Percentiles rank a stretch among this genome's conserved stretches.
These are phyloP conservation scores for Skeletonema marinoi DNA, from an alignment of 108 stramenopile genomes.

Conservation along the genomic window DNA sequence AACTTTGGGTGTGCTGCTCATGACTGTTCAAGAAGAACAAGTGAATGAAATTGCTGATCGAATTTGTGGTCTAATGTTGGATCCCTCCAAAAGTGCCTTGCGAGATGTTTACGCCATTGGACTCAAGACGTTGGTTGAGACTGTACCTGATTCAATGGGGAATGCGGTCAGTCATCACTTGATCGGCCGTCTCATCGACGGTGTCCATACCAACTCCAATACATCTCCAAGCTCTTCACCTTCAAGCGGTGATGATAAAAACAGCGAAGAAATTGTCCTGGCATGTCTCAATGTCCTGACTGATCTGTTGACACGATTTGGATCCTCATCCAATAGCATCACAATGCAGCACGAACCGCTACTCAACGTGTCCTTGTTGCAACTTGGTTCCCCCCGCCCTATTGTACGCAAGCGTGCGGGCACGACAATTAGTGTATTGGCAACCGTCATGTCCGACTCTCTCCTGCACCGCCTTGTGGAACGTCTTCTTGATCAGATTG, in stretches of 20 bases:
- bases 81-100: slow-evolving; percentile 87
- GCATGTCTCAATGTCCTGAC: slow-evolving; percentile 89
- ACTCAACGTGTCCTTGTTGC: slow-evolving; percentile 69
- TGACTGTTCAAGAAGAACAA: slow-evolving; percentile 93
- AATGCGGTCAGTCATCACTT: slow-evolving; percentile 77
- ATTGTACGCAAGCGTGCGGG: slow-evolving; percentile 94
- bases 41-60: slow-evolving; percentile 89
- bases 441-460: slow-evolving; percentile 77
- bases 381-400: slow-evolving; percentile 58
- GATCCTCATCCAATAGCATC: slow-evolving; percentile 59
- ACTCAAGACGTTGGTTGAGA: slow-evolving; percentile 93
- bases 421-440: slow-evolving; percentile 86
- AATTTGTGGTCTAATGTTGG: slow-evolving; percentile 91
- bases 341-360: slow-evolving; percentile 84
- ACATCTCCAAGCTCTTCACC: slow-evolving; percentile 1
- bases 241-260: slow-evolving; percentile 27
- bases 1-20: slow-evolving; percentile 91
- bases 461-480: slow-evolving; percentile 82
- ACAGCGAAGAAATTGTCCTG: slow-evolving; percentile 71
- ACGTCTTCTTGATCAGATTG: slow-evolving; percentile 78
- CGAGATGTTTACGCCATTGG: slow-evolving; percentile 98
- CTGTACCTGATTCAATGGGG: slow-evolving; percentile 88
- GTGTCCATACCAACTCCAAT: slow-evolving; percentile 52
- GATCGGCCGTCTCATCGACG: slow-evolving; percentile 78
- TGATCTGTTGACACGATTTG: slow-evolving; percentile 91